phyloP scores from a whole-genome alignment of 805 yeast genomes.

The Candida multigemmis region DNA sequence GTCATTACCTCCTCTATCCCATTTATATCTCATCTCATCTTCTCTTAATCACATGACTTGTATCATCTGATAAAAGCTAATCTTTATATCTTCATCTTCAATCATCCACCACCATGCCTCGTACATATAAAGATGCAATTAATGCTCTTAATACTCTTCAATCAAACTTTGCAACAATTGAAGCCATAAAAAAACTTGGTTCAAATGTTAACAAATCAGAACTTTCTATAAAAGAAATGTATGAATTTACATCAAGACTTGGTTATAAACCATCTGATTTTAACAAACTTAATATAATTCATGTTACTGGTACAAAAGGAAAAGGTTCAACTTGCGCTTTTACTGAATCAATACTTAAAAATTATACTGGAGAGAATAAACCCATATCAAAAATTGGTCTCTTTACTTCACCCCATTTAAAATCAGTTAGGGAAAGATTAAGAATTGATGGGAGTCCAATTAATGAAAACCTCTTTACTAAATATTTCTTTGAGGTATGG shows the following conservation, averaged over 20 bases:
- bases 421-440: constrained; percentile 86
- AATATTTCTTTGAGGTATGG: constrained; percentile 93
- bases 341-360: constrained; percentile 66
- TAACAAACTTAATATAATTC: constrained; percentile 70
- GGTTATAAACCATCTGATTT: constrained; percentile 50
- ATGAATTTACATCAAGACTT: constrained; percentile 28
- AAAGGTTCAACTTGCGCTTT: constrained; percentile 98
- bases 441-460: constrained; percentile 83
- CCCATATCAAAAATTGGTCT: constrained; percentile 65
- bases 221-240: constrained; percentile 75
- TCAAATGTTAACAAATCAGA: constrained; percentile 46
- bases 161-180: constrained; percentile 84
- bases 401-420: constrained; percentile 95
- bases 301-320: constrained; percentile 96
- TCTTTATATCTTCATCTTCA: constrained; percentile 1
- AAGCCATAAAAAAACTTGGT: constrained; percentile 70
- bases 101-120: constrained; percentile 4
- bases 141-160: constrained; percentile 78
- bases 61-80: too few relatives aligned
- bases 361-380: constrained; percentile 31
- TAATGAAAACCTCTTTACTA: constrained; percentile 68
- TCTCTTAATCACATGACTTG: too few relatives aligned
- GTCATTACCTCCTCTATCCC: too few relatives aligned
- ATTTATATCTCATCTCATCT: too few relatives aligned
- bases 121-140: constrained; percentile 61